These are phyloP conservation scores for Ustilago sp. DNA, from an alignment of 1,284 basidiomycete species.

Conservation along the genomic window DNA sequence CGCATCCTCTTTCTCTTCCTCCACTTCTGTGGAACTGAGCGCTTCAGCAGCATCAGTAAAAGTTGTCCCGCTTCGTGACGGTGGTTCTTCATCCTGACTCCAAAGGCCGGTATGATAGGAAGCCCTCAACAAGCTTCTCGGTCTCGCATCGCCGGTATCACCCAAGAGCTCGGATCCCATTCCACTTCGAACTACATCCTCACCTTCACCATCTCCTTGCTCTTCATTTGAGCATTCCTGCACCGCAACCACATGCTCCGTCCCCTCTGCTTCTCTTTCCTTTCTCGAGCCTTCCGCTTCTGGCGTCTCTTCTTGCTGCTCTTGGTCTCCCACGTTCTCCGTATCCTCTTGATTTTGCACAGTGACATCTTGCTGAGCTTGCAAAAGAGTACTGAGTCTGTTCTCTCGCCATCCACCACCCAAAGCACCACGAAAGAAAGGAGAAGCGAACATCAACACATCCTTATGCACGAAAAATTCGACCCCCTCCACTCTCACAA, in stretches of 20 bases:
- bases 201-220: too few species aligned
- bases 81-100: slow-evolving; percentile 34
- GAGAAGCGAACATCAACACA: slow-evolving; percentile 47
- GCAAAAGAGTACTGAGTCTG: slow-evolving; percentile 15
- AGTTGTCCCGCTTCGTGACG: background rate
- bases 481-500: slow-evolving; percentile 44
- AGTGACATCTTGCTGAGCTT: background rate
- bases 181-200: background rate
- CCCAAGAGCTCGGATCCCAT: slow-evolving; percentile 3
- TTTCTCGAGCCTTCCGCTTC: too few species aligned
- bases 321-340: background rate
- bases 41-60: slow-evolving; percentile 7
- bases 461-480: slow-evolving; percentile 58
- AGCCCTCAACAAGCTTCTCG: slow-evolving; percentile 23
- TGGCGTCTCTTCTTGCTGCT: background rate
- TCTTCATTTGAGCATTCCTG: background rate
- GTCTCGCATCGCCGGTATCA: background rate
- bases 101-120: slow-evolving; percentile 46
- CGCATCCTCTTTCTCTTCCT: background rate
- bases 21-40: background rate
- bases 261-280: too few species aligned
- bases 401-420: slow-evolving; percentile 53
- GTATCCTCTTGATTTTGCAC: background rate
- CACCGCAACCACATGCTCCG: background rate
- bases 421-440: slow-evolving; percentile 52